Conservation (phyloP, 768 basidiomycete species). For the Cyathus striatus region DNA sequence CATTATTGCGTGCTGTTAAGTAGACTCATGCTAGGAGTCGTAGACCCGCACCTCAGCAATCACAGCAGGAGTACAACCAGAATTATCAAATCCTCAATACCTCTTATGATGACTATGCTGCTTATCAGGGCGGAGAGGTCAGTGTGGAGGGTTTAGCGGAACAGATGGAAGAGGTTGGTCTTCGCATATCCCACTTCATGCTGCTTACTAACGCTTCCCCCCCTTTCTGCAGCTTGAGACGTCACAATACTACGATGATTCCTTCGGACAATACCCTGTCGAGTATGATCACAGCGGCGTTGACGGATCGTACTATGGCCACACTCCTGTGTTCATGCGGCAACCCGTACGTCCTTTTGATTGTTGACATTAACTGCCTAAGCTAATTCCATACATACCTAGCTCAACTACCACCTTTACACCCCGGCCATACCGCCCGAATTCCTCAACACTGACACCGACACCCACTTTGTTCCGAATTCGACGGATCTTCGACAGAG, state of each 20-base stretch:
- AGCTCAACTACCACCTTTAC: constrained; percentile 95
- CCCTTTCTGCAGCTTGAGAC: constrained; percentile 5
- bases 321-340: constrained; percentile 46
- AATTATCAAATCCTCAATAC: constrained; percentile 14
- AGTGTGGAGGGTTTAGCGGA: constrained; percentile 16
- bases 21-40: too few species aligned
- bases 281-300: constrained; percentile 29
- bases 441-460: constrained; percentile 36
- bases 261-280: constrained; percentile 6
- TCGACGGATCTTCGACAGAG: constrained; percentile 37
- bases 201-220: background rate
- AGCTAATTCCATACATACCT: constrained; percentile 1
- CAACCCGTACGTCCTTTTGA: constrained; percentile 51
- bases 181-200: background rate
- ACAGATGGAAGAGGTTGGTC: constrained; percentile 31
- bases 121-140: constrained; percentile 11
- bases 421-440: constrained; percentile 58
- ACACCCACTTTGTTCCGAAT: constrained; percentile 67
- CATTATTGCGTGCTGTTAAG: too few species aligned
- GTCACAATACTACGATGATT: background rate
- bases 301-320: constrained; percentile 34
- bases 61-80: constrained; percentile 10
- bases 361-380: background rate
- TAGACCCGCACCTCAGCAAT: too few species aligned
- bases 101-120: constrained; percentile 18